phyloP scores from a whole-genome alignment of 371 early-diverging fungal species.

The Mortierella sp. region DNA sequence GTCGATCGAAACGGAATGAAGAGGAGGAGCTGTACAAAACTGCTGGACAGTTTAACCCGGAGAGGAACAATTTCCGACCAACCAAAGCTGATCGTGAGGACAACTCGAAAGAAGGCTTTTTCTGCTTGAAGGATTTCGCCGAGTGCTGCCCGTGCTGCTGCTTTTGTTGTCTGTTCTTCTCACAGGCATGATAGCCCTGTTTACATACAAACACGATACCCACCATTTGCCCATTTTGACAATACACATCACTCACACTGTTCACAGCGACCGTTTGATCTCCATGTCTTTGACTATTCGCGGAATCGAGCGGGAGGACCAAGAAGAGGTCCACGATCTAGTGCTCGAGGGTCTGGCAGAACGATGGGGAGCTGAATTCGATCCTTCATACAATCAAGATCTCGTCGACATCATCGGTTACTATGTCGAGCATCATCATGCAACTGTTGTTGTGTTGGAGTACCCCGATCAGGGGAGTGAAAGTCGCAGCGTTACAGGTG shows the following conservation, averaged over 20 bases:
- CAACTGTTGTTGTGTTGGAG: constrained; percentile 39
- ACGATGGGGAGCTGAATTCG: constrained; percentile 40
- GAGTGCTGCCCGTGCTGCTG: constrained; percentile 29
- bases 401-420: constrained; percentile 35
- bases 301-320: constrained; percentile 28
- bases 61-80: not conserved
- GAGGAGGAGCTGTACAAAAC: constrained; percentile 19
- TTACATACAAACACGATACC: too few relatives aligned
- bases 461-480: not conserved
- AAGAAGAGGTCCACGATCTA: constrained; percentile 23
- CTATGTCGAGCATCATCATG: constrained; percentile 27
- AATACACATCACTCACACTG: too few relatives aligned
- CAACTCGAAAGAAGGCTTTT: not conserved
- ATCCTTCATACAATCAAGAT: constrained; percentile 38
- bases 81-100: not conserved
- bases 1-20: constrained; percentile 8
- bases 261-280: too few relatives aligned
- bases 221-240: too few relatives aligned
- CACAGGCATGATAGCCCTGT: too few relatives aligned
- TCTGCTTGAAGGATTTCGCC: constrained; percentile 7
- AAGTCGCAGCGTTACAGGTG: too few relatives aligned
- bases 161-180: constrained; percentile 19
- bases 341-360: constrained; percentile 37
- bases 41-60: constrained; percentile 32
- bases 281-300: constrained; percentile 25